Base-by-base conservation (phyloP, 2,329 filamentous ascomycete species). In the Fusarium sarcochroum region DNA sequence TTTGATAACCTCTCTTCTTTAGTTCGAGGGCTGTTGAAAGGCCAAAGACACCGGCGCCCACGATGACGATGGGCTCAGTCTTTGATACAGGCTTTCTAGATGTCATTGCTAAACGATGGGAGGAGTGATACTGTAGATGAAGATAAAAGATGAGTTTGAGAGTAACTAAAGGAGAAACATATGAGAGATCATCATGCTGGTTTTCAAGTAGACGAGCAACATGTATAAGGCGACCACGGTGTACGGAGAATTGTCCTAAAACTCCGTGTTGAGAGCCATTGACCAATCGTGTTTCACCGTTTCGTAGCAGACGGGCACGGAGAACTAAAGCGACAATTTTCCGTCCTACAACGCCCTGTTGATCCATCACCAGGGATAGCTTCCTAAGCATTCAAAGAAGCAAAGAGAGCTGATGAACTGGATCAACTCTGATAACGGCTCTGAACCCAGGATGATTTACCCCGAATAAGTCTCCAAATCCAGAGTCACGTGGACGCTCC, bases 21-120 rank as follows among this genome's bases (percentile, higher is more conserved):
- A 87, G 79, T 55, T 85, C 82, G 34, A 82, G 76, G 17, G 84
- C 84, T 0, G 82, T 84, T 3, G 84, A 84, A 3, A 86, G 79
- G 14, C 84, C 85, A 71, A 85, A 87, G 20, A 82, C 82, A 27
- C 85, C 85, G 15, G 78, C 84, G 14, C 84, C 84, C 13, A 85
- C 71, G 40, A 81, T 77, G 54, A 80, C 49, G 54, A 81, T 76
- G 21, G 73, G 44, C 20, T 74, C 71, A 6, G 63, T 54, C 20
- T 76, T 74, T 17, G 66, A 54, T n/a, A 67, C 45, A 11, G 69
- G 65, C 6, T 57, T 55, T 45, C 67, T 40, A 3, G 69, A 50
- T 0, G 69, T 70, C 71, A 73, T 73, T 18, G 20, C 56, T 15
- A 2, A 14, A 7, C 10, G 8, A 18, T 13, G 7, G 13, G 11